Percentiles rank a stretch among this genome's conserved stretches.
phyloP scores from a whole-genome alignment of 805 yeast genomes.

The Hermanozyma aechmeae region DNA sequence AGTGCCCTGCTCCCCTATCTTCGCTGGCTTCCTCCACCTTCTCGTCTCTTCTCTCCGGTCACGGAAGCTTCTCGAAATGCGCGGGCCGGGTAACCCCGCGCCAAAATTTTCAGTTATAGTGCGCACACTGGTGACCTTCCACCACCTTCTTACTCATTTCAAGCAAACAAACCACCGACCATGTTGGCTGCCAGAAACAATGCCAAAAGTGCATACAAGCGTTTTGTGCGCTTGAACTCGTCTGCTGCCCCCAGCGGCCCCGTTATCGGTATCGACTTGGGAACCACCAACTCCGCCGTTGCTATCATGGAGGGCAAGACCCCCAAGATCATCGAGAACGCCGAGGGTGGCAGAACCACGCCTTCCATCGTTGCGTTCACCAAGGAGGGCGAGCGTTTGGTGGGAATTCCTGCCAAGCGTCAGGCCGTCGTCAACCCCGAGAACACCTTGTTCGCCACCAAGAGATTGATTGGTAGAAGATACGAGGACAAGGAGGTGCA shows the following conservation, averaged over 20 bases:
- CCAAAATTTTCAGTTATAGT: slow-evolving; percentile 8
- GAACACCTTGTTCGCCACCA: slow-evolving; percentile 90
- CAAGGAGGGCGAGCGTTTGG: slow-evolving; percentile 72
- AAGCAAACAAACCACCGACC: slow-evolving; percentile 2
- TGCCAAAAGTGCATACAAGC: slow-evolving; percentile 27
- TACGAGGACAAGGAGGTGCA: slow-evolving; percentile 85
- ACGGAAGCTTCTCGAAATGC: slow-evolving; percentile 10
- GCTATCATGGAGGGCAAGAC: slow-evolving; percentile 73
- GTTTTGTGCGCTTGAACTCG: slow-evolving; percentile 16
- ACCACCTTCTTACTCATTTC: neutral
- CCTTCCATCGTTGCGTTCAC: slow-evolving; percentile 95
- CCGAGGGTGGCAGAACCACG: slow-evolving; percentile 51
- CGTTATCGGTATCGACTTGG: slow-evolving; percentile 80
- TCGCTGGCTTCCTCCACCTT: neutral
- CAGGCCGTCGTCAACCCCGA: slow-evolving; percentile 93
- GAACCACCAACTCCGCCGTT: slow-evolving; percentile 86
- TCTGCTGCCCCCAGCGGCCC: slow-evolving; percentile 29
- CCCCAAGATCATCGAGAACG: slow-evolving; percentile 15
- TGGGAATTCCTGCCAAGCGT: slow-evolving; percentile 93
- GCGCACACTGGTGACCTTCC: neutral
- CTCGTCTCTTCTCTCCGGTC: neutral
- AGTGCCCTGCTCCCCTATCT: neutral
- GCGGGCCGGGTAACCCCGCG: slow-evolving; percentile 16
- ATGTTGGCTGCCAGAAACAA: slow-evolving; percentile 38
- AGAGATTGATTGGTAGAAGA: slow-evolving; percentile 90